Evolutionary conservation across 2,329 filamentous ascomycete genomes (phyloP).

Genomic region (Colletotrichum sp.): DNA sequence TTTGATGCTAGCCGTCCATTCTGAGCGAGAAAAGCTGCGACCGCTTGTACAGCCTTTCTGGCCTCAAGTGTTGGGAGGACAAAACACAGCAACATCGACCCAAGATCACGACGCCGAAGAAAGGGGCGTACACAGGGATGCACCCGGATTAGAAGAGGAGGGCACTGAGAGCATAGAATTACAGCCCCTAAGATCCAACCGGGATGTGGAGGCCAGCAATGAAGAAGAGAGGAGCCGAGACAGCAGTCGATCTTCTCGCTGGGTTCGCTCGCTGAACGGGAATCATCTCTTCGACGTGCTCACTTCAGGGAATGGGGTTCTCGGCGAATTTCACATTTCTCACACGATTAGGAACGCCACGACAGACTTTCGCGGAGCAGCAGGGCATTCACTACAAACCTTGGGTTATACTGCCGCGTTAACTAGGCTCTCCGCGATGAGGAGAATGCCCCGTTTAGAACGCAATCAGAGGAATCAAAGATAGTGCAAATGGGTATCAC

Average conservation of each 20-base stretch:
- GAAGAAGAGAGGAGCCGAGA: slow-evolving; percentile 5
- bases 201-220: not conserved
- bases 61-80: slow-evolving; percentile 1
- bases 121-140: slow-evolving; percentile 51
- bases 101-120: slow-evolving; percentile 65
- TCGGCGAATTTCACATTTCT: slow-evolving; percentile 59
- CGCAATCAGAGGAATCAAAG: slow-evolving; percentile 17
- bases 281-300: slow-evolving; percentile 52
- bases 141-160: slow-evolving; percentile 37
- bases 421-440: slow-evolving; percentile 36
- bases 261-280: slow-evolving; percentile 21
- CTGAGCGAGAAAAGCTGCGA: slow-evolving; percentile 62
- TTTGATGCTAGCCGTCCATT: slow-evolving; percentile 67
- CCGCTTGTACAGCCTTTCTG: slow-evolving; percentile 32
- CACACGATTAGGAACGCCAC: slow-evolving; percentile 53
- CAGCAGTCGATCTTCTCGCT: slow-evolving; percentile 24
- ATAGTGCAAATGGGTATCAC: slow-evolving; percentile 3
- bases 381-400: slow-evolving; percentile 58
- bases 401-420: slow-evolving; percentile 59
- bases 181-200: slow-evolving; percentile 31
- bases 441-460: slow-evolving; percentile 17
- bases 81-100: not conserved
- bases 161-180: slow-evolving; percentile 52
- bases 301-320: slow-evolving; percentile 58
- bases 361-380: slow-evolving; percentile 49